Evolutionary conservation across 345 rosid genomes (phyloP).

Genomic region (Acer campestre): DNA sequence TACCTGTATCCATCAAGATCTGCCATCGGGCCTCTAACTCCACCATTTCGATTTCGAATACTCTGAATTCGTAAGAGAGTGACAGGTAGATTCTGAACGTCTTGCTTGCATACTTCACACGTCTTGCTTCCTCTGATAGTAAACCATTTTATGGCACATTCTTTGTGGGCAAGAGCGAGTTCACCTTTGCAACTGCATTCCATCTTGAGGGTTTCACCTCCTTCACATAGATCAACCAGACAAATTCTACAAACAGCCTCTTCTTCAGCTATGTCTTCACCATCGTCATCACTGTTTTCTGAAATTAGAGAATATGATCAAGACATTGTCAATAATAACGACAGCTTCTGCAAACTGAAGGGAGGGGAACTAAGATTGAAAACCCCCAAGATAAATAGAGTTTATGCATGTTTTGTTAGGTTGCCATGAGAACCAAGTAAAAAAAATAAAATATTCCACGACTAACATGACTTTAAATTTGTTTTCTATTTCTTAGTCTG

Average conservation of each 20-base stretch:
- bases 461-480: neutral
- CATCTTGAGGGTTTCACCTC: conserved; percentile 95
- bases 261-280: conserved; percentile 90
- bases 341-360: neutral
- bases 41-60: conserved; percentile 32
- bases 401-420: neutral
- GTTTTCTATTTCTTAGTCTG: too few relatives aligned
- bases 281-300: conserved; percentile 62
- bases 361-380: neutral
- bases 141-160: conserved; percentile 95
- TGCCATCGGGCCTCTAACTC: conserved; percentile 32
- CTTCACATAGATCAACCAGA: conserved; percentile 84
- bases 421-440: neutral
- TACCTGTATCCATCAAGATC: conserved; percentile 53
- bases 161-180: conserved; percentile 91
- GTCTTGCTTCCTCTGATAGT: conserved; percentile 90
- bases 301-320: conserved; percentile 23
- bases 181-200: conserved; percentile 99
- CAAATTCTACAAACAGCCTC: conserved; percentile 98
- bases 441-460: neutral
- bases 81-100: conserved; percentile 85
- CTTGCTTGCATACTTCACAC: conserved; percentile 90
- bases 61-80: conserved; percentile 81
- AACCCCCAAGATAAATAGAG: neutral
- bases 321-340: conserved; percentile 13